Evolutionary conservation across 108 stramenopile species (phyloP).

Genomic region (Hondaea fermentalgiana): DNA sequence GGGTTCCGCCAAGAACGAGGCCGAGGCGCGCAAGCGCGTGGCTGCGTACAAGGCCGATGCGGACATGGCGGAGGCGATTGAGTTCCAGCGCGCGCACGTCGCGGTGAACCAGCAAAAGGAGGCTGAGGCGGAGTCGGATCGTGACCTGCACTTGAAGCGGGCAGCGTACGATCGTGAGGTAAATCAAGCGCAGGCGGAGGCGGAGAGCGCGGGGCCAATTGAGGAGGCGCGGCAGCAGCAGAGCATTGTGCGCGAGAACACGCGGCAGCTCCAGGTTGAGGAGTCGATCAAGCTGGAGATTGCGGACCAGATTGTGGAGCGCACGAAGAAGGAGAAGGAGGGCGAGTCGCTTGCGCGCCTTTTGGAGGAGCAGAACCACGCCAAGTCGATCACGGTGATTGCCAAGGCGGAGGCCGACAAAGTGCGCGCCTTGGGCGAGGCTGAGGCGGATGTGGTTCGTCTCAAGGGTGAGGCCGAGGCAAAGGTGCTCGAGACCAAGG

Average conservation of each 20-base stretch:
- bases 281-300: conserved; percentile 31
- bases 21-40: conserved; percentile 42
- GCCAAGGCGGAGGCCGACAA: conserved; percentile 23
- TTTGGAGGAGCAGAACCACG: conserved; percentile 42
- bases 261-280: conserved; percentile 39
- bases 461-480: conserved; percentile 44
- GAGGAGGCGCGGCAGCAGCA: conserved; percentile 39
- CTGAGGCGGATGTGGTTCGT: conserved; percentile 33
- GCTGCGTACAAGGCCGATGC: conserved; percentile 41
- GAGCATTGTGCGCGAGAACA: conserved; percentile 33
- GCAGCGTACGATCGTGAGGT: conserved; percentile 37
- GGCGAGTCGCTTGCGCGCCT: conserved; percentile 38
- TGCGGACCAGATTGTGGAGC: conserved; percentile 34
- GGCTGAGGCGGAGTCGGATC: conserved; percentile 24
- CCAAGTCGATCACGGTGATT: conserved; percentile 19
- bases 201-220: conserved; percentile 29
- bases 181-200: conserved; percentile 26
- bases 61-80: conserved; percentile 30
- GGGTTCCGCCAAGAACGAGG: conserved; percentile 32
- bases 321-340: conserved; percentile 38
- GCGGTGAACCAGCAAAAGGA: conserved; percentile 30
- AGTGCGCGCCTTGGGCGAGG: conserved; percentile 21
- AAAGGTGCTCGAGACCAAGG: conserved; percentile 34
- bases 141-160: neutral
- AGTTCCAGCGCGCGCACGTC: conserved; percentile 24